Evolutionary conservation across 2,329 filamentous ascomycete species (phyloP).

Genomic region (Fusarium aywerte): DNA sequence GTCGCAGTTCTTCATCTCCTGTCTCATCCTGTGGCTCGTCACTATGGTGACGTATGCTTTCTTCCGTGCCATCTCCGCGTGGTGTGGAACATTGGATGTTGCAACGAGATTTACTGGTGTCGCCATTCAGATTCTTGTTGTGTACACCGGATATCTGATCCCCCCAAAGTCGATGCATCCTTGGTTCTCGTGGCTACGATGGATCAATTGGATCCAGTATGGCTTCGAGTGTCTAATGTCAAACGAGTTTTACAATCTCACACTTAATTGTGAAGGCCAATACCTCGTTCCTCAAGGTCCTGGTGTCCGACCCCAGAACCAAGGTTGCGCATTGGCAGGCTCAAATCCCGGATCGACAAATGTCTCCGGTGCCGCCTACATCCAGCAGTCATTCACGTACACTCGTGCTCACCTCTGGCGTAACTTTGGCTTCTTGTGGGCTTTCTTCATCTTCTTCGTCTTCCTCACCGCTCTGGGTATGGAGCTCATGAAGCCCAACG

Average conservation of each 20-base stretch:
- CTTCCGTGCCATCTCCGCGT: conserved; percentile 68
- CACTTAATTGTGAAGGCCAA: conserved; percentile 67
- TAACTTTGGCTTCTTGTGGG: conserved; percentile 82
- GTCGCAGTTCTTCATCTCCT: conserved; percentile 74
- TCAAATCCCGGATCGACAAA: conserved; percentile 58
- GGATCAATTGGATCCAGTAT: conserved; percentile 76
- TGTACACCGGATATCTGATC: conserved; percentile 75
- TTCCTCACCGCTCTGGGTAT: conserved; percentile 75
- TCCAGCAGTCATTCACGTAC: conserved; percentile 66
- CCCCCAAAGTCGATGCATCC: conserved; percentile 65
- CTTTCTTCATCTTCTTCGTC: conserved; percentile 79
- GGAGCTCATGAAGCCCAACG: conserved; percentile 72
- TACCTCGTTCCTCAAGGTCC: conserved; percentile 66
- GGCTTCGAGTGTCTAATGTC: conserved; percentile 74
- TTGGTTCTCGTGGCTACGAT: conserved; percentile 75
- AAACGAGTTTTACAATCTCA: conserved; percentile 69
- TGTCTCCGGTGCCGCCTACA: conserved; percentile 67
- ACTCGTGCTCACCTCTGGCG: conserved; percentile 71
- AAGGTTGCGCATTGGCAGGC: conserved; percentile 64
- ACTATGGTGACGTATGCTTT: conserved; percentile 68
- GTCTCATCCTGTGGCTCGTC: conserved; percentile 68
- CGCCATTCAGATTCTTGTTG: conserved; percentile 70
- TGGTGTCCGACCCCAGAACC: conserved; percentile 50
- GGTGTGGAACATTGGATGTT: conserved; percentile 69
- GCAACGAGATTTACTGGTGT: conserved; percentile 69